Evolutionary conservation across 257 asterid species (phyloP), one percentile per base, ranked within the genome.

Genomic region (Ilex aquifolium): DNA sequence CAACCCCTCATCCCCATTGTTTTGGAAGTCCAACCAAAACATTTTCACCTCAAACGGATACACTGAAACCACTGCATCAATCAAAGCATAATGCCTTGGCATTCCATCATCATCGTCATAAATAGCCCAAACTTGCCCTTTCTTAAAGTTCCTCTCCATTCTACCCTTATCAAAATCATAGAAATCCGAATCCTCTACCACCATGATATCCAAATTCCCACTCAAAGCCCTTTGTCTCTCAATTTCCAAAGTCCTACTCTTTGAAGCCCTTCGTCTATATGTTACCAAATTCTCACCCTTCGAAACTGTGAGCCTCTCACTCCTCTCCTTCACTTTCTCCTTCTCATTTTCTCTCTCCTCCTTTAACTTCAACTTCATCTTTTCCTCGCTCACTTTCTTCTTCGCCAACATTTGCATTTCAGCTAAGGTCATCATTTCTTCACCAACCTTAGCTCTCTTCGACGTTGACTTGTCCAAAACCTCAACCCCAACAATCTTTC

Each of bases 101-200:
- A 83, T 82, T 73, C 91, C 91, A 68, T 83, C 95, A 36, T 63
- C 77, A 13, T 82, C 84, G n/a, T 85, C 97, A 55, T 87, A 92
- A 49, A 81, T 66, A 31, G 97, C 99, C 97, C 97, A 92, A 36
- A 92, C 88, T 65, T 92, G 99, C 36, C 97, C 97, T 80, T 76
- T 82, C 88, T 80, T 85, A 54, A 89, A 85, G 74, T 82, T 82
- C 75, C 77, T 89, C 73, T 53, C 94, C 31, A 30, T 74, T 78
- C 95, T 85, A 64, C 82, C 95, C 82, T 72, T 73, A 69, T 77
- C 90, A 50, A 91, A 91, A 73, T 91, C 87, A 65, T 86, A 80
- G 65, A 86, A 87, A 67, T 79, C 85, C 9, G 86, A 82, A 77
- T 78, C 83, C 64, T 82, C 85, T 61, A 73, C 79, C 0, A 79